Percentiles rank a stretch among this genome's conserved stretches.
Conservation (phyloP, 345 rosid genomes). For the Erysimum cheiranthoides region DNA sequence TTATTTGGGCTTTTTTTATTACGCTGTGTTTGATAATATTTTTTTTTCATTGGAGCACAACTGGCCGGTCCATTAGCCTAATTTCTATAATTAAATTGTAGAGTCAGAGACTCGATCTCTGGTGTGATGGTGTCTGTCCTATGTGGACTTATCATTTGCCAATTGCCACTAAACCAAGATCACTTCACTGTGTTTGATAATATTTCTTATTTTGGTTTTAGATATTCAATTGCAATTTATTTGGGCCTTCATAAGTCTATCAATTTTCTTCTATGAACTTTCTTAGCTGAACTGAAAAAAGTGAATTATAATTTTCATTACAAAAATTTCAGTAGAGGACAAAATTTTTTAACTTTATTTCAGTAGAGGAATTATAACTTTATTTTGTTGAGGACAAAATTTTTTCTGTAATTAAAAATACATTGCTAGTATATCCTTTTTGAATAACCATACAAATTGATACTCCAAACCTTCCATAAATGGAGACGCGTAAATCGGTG, state of each 20-base stretch:
- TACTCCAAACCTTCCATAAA: not conserved
- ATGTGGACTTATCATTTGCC: too few species aligned
- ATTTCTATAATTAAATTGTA: too few species aligned
- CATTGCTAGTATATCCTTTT: not conserved
- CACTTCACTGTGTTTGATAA: not conserved
- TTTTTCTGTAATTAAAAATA: not conserved
- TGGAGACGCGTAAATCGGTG: constrained; percentile 32
- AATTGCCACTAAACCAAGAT: too few species aligned
- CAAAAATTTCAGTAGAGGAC: not conserved
- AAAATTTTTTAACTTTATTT: too few species aligned
- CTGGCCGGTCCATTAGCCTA: too few species aligned
- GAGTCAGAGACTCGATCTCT: too few species aligned
- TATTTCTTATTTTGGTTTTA: not conserved
- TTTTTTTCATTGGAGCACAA: too few species aligned
- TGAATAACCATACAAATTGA: not conserved
- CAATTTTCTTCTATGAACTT: not conserved
- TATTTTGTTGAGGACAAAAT: not conserved
- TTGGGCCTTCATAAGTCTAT: not conserved
- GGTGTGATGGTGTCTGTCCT: too few species aligned
- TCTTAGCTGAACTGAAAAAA: too few species aligned
- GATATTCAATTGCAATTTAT: not conserved
- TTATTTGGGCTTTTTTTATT: not conserved
- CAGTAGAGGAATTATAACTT: too few species aligned
- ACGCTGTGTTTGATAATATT: not conserved
- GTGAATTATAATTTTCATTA: not conserved